Conservation (phyloP, 495 filamentous ascomycete species). For the Platismatia glauca region DNA sequence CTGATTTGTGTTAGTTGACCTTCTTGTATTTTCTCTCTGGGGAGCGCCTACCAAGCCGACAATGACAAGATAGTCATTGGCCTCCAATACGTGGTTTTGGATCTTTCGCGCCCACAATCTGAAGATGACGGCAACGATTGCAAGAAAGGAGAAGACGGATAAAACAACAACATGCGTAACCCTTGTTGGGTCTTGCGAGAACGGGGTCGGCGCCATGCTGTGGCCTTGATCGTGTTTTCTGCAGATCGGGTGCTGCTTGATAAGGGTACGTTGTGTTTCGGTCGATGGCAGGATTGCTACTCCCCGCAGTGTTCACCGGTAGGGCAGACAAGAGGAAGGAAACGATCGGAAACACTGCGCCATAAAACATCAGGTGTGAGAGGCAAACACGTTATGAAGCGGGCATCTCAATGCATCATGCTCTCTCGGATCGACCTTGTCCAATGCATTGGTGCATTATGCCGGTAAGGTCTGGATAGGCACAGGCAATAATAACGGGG, state of each 20-base stretch:
- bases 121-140: conserved; percentile 11
- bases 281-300: neutral
- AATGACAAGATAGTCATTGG: conserved; percentile 18
- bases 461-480: too few relatives aligned
- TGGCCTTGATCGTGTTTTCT: neutral
- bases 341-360: neutral
- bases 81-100: conserved; percentile 1
- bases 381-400: neutral
- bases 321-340: neutral
- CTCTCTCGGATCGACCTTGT: neutral
- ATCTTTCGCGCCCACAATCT: conserved; percentile 20
- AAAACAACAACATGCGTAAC: conserved; percentile 12
- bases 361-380: neutral
- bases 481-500: too few relatives aligned
- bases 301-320: neutral
- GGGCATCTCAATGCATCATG: neutral
- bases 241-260: neutral
- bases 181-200: conserved; percentile 7
- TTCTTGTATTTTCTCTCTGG: neutral
- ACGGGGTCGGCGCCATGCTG: neutral
- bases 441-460: neutral
- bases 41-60: conserved; percentile 15
- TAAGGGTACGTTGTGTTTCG: too few relatives aligned
- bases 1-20: conserved; percentile 9
- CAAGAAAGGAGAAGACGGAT: conserved; percentile 17